Percentiles rank a stretch among this genome's conserved stretches.
phyloP scores from a whole-genome alignment of 768 basidiomycete species.

The Agrocybe pediades region DNA sequence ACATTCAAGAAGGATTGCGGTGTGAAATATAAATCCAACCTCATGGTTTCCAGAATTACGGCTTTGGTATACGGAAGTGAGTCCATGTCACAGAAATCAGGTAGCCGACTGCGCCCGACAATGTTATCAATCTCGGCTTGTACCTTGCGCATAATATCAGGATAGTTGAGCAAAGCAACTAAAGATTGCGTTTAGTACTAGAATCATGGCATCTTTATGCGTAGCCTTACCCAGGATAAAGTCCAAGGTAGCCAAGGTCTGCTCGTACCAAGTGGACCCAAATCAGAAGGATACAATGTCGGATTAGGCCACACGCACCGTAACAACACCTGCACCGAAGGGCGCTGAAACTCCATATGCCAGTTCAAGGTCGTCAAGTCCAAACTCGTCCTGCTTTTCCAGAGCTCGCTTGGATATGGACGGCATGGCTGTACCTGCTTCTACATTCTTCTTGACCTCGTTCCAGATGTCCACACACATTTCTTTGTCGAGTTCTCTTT shows the following conservation, averaged over 20 bases:
- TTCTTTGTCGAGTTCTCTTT: slow-evolving; percentile 23
- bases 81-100: slow-evolving; percentile 30
- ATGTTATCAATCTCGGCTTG: slow-evolving; percentile 37
- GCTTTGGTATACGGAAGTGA: slow-evolving; percentile 28
- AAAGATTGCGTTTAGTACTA: slow-evolving; percentile 1
- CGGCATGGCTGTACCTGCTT: slow-evolving; percentile 21
- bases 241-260: slow-evolving; percentile 16
- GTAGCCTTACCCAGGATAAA: slow-evolving; percentile 13
- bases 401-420: slow-evolving; percentile 41
- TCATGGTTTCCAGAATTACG: slow-evolving; percentile 23
- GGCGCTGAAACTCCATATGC: slow-evolving; percentile 39
- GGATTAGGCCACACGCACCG: slow-evolving; percentile 17
- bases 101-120: slow-evolving; percentile 29
- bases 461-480: slow-evolving; percentile 25
- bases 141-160: slow-evolving; percentile 29
- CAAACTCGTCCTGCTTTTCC: slow-evolving; percentile 41
- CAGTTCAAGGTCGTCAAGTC: slow-evolving; percentile 41
- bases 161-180: slow-evolving; percentile 35
- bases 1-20: too few relatives aligned
- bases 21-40: slow-evolving; percentile 7
- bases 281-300: too few relatives aligned
- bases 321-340: slow-evolving; percentile 29
- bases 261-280: too few relatives aligned
- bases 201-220: too few relatives aligned
- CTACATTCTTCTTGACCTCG: slow-evolving; percentile 23